A percentile compares a stretch with the other conserved stretches of the same genome.
Conservation (phyloP, 1,139 yeast species). For the Magnusiomyces ingens region DNA sequence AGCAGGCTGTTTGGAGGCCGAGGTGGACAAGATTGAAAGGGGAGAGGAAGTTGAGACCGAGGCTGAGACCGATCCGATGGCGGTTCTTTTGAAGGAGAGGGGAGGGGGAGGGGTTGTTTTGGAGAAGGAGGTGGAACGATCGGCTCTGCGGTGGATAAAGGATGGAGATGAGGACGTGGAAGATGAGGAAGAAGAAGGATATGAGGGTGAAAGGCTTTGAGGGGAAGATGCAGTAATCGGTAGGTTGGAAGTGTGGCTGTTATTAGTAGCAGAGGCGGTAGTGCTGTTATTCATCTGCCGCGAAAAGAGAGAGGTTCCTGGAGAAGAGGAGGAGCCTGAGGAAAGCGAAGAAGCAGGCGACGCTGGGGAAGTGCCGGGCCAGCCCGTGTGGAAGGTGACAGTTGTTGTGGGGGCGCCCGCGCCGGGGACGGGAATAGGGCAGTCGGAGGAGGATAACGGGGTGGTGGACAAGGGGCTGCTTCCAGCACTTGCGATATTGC, state of each 20-base stretch:
- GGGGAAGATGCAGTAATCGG: neutral
- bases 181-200: neutral
- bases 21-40: neutral
- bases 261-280: neutral
- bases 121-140: neutral
- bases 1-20: neutral
- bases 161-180: neutral
- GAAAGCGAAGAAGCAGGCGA: neutral
- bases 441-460: too few species aligned
- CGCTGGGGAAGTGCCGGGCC: too few species aligned
- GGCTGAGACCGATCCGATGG: neutral
- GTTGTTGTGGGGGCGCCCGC: too few species aligned
- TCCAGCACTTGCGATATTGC: too few species aligned
- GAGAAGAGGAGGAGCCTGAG: conserved; percentile 41
- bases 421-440: too few species aligned
- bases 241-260: too few species aligned
- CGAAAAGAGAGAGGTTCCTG: conserved; percentile 44
- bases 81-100: neutral
- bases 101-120: neutral
- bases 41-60: neutral
- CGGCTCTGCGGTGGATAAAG: neutral
- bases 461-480: too few species aligned
- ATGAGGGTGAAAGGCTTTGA: conserved; percentile 1
- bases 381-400: too few species aligned
- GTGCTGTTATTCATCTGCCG: neutral